phyloP scores from a whole-genome alignment of 208 protist species.

The Angomonas desouzai region DNA sequence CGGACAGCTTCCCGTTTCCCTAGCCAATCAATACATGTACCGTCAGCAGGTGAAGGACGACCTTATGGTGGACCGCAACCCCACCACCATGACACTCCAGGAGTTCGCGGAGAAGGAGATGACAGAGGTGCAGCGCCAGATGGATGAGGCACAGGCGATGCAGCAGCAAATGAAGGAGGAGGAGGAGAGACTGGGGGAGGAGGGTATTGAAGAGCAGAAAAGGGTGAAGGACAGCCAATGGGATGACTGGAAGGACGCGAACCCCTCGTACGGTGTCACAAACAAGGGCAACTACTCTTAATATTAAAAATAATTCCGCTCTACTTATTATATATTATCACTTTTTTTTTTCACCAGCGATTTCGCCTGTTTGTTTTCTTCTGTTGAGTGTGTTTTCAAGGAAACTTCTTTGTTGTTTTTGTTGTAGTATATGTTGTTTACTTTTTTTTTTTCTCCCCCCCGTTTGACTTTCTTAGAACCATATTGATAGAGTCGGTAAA shows the following conservation, averaged over 20 bases:
- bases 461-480: no score
- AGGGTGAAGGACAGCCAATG: slow-evolving; percentile 70
- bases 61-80: slow-evolving; percentile 78
- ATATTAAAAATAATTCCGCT: slow-evolving; percentile 9
- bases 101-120: slow-evolving; percentile 86
- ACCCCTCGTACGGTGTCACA: slow-evolving; percentile 71
- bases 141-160: slow-evolving; percentile 37
- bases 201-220: slow-evolving; percentile 84
- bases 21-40: slow-evolving; percentile 42
- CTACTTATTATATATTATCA: not conserved
- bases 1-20: slow-evolving; percentile 19
- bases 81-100: slow-evolving; percentile 80
- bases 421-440: not conserved
- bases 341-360: not conserved
- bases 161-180: slow-evolving; percentile 55
- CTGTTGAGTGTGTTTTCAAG: not conserved
- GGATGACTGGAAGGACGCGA: slow-evolving; percentile 83
- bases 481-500: not conserved
- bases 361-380: not conserved
- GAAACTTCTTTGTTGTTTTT: slow-evolving; percentile 8
- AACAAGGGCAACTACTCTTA: slow-evolving; percentile 85
- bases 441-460: not conserved
- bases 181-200: slow-evolving; percentile 66
- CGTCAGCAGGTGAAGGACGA: slow-evolving; percentile 67
- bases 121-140: slow-evolving; percentile 71